These are phyloP conservation scores for Sclerotinia sclerotiorum DNA, from an alignment of 2,329 filamentous ascomycete species.

Conservation along the genomic window DNA sequence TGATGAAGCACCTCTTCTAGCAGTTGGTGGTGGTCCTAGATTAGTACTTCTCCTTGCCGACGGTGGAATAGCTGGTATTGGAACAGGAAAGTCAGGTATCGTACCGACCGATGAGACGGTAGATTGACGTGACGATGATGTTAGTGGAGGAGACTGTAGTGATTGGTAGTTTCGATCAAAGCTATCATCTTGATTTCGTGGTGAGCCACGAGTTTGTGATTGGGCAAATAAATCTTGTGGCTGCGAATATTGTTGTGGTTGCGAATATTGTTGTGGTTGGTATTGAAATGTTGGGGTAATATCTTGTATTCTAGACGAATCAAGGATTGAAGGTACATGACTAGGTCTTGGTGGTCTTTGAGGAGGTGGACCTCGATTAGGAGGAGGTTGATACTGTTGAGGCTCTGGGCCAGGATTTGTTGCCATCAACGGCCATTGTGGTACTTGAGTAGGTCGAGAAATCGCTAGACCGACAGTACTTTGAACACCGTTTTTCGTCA, in stretches of 20 bases:
- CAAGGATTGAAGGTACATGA: constrained; percentile 57
- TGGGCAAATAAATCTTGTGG: constrained; percentile 29
- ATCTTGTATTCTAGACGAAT: constrained; percentile 56
- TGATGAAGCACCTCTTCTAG: constrained; percentile 60
- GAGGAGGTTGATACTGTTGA: constrained; percentile 51
- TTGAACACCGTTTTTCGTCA: constrained; percentile 29
- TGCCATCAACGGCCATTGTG: constrained; percentile 55
- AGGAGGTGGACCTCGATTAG: constrained; percentile 53
- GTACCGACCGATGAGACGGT: constrained; percentile 55
- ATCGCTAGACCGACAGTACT: constrained; percentile 46
- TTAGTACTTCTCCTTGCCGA: constrained; percentile 50
- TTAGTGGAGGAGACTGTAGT: constrained; percentile 44
- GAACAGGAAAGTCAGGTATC: constrained; percentile 52
- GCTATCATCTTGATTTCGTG: constrained; percentile 23
- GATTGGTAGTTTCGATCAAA: constrained; percentile 13
- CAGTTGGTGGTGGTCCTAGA: constrained; percentile 60
- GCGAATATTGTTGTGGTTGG: constrained; percentile 7
- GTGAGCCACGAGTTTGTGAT: constrained; percentile 41
- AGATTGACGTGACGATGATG: constrained; percentile 54
- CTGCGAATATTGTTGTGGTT: constrained; percentile 3
- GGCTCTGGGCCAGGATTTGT: constrained; percentile 26
- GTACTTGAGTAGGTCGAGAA: constrained; percentile 49
- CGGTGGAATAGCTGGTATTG: constrained; percentile 32
- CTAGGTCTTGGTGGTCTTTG: constrained; percentile 61
- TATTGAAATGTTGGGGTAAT: constrained; percentile 56